Evolutionary conservation across 495 filamentous ascomycete genomes (phyloP), one percentile per base, ranked within the genome.

Genomic region (Annulohypoxylon bovei): DNA sequence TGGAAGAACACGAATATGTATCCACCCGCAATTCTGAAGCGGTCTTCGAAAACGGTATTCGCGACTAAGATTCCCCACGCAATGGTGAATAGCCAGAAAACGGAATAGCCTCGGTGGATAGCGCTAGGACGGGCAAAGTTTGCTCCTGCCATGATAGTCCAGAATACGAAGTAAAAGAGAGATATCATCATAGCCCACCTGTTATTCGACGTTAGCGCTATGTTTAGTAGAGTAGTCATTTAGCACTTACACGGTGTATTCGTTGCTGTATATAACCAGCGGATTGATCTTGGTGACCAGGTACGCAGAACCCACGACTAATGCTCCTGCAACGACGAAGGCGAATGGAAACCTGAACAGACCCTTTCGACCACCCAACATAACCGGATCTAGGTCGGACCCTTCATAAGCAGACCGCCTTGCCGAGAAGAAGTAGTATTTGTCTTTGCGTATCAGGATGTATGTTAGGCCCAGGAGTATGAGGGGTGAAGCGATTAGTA

Each of bases 1-100:
- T 94, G 91, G 73, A 92, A 90, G 71, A 97, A 90, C 33, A 96
- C 87, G 57, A 95, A 86, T 65, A 93, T 90, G 73, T 99, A 99
- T 14, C 90, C 91, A 27, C 90, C 87, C 12, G 87, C 93, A 46
- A 98, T 84, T 37, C 87, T 82, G 63, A 88, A 82, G 57, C 89
- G 85, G 72, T 95, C 88, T 66, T 93, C 89, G 53, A 88, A 84
- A 4, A 95, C 88, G 2, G 94, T 93, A 23, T 89, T 86, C 11
- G 82, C 84, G 12, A 97, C 89, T 32, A 96, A 83, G 32, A 92
- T 71, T 18, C 88, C 77, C 89, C 93, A 97, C 28, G 88, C 84
- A 7, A 92, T 76, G 25, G 88, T 68, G 75, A 92, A 97, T 65
- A 95, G 83, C 93, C 95, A 97, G 20, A 95, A 86, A 33, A 91